phyloP scores from a whole-genome alignment of 2,329 filamentous ascomycete species.

The Neoascochyta sp. region DNA sequence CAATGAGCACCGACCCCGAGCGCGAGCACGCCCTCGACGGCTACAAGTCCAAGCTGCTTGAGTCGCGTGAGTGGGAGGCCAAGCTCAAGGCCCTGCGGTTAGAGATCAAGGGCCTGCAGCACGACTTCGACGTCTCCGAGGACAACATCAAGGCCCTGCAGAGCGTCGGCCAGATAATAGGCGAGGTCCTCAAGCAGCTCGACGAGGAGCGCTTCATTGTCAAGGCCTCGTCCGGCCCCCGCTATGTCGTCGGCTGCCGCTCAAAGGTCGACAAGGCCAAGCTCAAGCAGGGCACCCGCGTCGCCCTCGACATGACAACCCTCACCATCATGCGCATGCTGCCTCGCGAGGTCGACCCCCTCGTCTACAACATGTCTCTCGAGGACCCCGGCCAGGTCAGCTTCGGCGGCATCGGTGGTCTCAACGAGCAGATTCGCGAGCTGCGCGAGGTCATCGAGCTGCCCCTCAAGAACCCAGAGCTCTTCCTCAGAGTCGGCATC shows the following conservation, averaged over 20 bases:
- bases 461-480: slow-evolving; percentile 95
- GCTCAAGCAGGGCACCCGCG: slow-evolving; percentile 96
- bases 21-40: slow-evolving; percentile 50
- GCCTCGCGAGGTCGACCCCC: slow-evolving; percentile 92
- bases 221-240: slow-evolving; percentile 92
- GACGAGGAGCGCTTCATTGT: slow-evolving; percentile 99
- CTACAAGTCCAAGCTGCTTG: slow-evolving; percentile 60
- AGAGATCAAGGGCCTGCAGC: slow-evolving; percentile 93
- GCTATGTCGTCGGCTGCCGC: slow-evolving; percentile 97
- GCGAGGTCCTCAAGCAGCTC: slow-evolving; percentile 96
- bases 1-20: slow-evolving; percentile 47
- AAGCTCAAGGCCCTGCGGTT: slow-evolving; percentile 92
- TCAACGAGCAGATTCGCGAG: slow-evolving; percentile 98
- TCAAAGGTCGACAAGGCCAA: slow-evolving; percentile 97
- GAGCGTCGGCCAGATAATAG: slow-evolving; percentile 98
- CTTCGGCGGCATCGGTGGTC: slow-evolving; percentile 93
- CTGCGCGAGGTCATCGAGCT: slow-evolving; percentile 96
- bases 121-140: slow-evolving; percentile 93
- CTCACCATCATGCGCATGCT: slow-evolving; percentile 99
- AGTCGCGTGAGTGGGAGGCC: slow-evolving; percentile 97
- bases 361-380: slow-evolving; percentile 99
- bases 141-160: slow-evolving; percentile 99
- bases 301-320: slow-evolving; percentile 98
- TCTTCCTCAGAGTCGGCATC: slow-evolving; percentile 95
- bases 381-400: slow-evolving; percentile 97